Evolutionary conservation across 2,329 filamentous ascomycete species (phyloP).

Genomic region (Diaporthe citriasiana): DNA sequence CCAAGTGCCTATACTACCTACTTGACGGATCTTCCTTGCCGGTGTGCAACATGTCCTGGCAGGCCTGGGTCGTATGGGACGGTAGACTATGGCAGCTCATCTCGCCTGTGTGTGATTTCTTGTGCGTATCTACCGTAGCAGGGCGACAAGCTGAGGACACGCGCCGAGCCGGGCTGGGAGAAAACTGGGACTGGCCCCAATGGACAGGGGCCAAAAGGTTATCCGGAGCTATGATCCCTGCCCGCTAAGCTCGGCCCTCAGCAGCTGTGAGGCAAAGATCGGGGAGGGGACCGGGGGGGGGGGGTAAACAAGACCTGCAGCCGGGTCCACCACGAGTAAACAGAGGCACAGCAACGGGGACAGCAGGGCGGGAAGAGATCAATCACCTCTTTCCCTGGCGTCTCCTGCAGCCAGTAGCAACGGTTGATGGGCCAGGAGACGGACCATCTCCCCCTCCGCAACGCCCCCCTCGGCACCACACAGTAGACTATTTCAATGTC

Average conservation of each 20-base stretch:
- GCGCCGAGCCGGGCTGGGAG: conserved; percentile 38
- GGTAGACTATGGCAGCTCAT: conserved; percentile 13
- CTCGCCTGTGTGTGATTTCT: background rate
- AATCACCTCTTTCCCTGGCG: background rate
- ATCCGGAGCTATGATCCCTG: conserved; percentile 41
- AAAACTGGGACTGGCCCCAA: conserved; percentile 31
- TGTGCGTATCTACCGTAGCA: background rate
- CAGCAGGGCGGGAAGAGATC: background rate
- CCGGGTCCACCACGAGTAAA: conserved; percentile 42
- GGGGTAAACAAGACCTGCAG: conserved; percentile 38
- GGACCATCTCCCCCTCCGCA: conserved; percentile 38
- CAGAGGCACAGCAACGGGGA: conserved; percentile 25
- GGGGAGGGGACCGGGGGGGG: background rate
- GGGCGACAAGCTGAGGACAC: background rate
- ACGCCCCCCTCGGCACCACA: conserved; percentile 35
- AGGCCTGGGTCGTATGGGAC: background rate
- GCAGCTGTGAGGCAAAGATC: conserved; percentile 37
- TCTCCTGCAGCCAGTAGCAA: conserved; percentile 20
- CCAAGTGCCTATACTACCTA: background rate
- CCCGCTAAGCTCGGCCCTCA: conserved; percentile 34
- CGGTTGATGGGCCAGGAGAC: conserved; percentile 24
- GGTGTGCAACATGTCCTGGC: background rate
- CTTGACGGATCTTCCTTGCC: background rate
- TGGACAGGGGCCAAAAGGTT: conserved; percentile 29
- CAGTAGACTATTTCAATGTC: conserved; percentile 43